Evolutionary conservation across 176 grass and related monocot species (phyloP).

Genomic region (Coix lacrymajobi): DNA sequence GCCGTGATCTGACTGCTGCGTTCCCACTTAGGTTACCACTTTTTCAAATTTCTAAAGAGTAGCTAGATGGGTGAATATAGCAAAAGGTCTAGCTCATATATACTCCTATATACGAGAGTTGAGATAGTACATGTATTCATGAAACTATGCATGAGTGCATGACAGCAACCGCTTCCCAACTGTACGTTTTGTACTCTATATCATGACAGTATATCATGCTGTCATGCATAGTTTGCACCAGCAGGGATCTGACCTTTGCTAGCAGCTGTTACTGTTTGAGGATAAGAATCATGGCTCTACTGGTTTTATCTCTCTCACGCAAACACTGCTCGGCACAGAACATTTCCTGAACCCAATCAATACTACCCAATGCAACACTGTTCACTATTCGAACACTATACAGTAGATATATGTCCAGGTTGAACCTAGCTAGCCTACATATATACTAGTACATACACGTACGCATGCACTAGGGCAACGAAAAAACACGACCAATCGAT

Average conservation of each 20-base stretch:
- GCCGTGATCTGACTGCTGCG: too few relatives aligned
- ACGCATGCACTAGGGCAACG: neutral
- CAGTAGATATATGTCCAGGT: constrained; percentile 3
- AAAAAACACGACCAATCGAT: neutral
- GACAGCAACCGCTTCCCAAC: neutral
- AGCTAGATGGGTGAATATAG: neutral
- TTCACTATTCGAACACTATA: neutral
- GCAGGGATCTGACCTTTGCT: neutral
- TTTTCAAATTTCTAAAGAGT: neutral
- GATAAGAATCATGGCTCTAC: neutral
- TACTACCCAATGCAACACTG: neutral
- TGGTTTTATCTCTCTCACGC: neutral
- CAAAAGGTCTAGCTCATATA: neutral
- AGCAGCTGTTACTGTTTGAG: neutral
- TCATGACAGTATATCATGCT: neutral
- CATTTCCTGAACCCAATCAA: constrained; percentile 4
- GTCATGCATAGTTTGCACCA: neutral
- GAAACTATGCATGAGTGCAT: neutral
- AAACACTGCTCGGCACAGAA: neutral
- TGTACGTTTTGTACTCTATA: neutral
- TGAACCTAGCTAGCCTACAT: neutral
- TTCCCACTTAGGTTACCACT: too few relatives aligned
- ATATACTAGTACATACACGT: too few relatives aligned
- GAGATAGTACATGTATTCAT: neutral
- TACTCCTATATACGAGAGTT: neutral